Percentiles rank a stretch among this genome's conserved stretches.
Conservation (phyloP, 176 grass and related monocot species). For the Phoenix roebelenii region DNA sequence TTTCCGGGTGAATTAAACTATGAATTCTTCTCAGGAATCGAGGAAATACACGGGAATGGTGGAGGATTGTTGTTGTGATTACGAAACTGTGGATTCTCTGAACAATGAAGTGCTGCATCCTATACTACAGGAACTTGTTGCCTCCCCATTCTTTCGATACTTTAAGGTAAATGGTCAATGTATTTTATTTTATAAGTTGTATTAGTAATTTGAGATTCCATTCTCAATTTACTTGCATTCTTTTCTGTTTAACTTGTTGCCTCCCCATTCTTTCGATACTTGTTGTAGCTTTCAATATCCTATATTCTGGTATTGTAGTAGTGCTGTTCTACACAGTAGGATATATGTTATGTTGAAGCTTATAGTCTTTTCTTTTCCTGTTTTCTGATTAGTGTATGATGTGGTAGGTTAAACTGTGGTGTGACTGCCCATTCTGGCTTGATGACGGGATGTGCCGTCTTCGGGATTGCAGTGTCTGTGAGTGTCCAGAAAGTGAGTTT, state of each 20-base stretch:
- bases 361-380: too few species aligned
- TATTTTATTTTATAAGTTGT: too few species aligned
- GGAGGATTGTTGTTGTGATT: constrained; percentile 89
- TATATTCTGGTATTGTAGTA: too few species aligned
- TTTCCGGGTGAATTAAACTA: constrained; percentile 9
- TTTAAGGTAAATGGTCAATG: constrained; percentile 58
- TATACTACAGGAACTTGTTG: constrained; percentile 72
- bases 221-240: too few species aligned
- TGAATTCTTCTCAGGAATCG: constrained; percentile 24
- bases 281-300: too few species aligned
- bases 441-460: constrained; percentile 92
- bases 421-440: constrained; percentile 93
- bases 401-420: constrained; percentile 83
- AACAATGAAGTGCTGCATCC: constrained; percentile 69
- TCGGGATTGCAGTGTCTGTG: constrained; percentile 85
- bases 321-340: too few species aligned
- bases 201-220: too few species aligned
- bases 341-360: too few species aligned
- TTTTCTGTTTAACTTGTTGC: too few species aligned
- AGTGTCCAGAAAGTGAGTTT: constrained; percentile 91
- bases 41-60: constrained; percentile 76
- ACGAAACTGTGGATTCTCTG: constrained; percentile 68
- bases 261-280: too few species aligned
- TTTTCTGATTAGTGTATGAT: too few species aligned
- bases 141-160: constrained; percentile 82